Conservation (phyloP, 2,329 filamentous ascomycete genomes). For the Penicillium sp. region DNA sequence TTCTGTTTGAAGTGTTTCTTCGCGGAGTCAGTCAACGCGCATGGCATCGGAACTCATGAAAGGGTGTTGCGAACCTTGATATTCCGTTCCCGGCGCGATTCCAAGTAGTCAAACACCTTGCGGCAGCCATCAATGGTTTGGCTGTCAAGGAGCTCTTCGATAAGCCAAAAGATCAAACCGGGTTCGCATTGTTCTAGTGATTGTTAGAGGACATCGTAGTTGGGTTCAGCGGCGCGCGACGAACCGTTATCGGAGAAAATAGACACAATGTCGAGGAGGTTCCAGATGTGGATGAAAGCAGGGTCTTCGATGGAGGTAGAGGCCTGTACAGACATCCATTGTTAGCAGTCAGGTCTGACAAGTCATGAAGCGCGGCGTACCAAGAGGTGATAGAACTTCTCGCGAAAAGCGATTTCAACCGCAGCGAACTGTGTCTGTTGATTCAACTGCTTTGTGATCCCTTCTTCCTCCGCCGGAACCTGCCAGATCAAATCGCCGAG, state of each 20-base stretch:
- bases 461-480: constrained; percentile 30
- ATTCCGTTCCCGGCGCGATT: constrained; percentile 84
- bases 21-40: constrained; percentile 20
- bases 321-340: constrained; percentile 47
- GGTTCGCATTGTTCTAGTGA: constrained; percentile 60
- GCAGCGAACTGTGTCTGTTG: constrained; percentile 58
- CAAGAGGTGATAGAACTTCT: constrained; percentile 72
- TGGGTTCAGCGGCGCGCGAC: constrained; percentile 32
- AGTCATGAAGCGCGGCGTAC: constrained; percentile 49
- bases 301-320: constrained; percentile 70
- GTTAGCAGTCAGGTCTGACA: not conserved
- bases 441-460: constrained; percentile 36
- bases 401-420: constrained; percentile 77
- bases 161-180: constrained; percentile 77
- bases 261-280: constrained; percentile 85
- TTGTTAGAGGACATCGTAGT: constrained; percentile 19
- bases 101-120: constrained; percentile 88
- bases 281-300: constrained; percentile 80
- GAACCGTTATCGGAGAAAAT: constrained; percentile 77
- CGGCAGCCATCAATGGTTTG: constrained; percentile 91
- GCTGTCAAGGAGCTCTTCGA: constrained; percentile 92
- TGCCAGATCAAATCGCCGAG: constrained; percentile 38
- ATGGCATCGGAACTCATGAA: not conserved
- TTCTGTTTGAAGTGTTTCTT: constrained; percentile 71
- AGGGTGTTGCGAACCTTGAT: constrained; percentile 56